These are phyloP conservation scores for Athelia sp. DNA, from an alignment of 1,284 basidiomycete species.

Conservation along the genomic window DNA sequence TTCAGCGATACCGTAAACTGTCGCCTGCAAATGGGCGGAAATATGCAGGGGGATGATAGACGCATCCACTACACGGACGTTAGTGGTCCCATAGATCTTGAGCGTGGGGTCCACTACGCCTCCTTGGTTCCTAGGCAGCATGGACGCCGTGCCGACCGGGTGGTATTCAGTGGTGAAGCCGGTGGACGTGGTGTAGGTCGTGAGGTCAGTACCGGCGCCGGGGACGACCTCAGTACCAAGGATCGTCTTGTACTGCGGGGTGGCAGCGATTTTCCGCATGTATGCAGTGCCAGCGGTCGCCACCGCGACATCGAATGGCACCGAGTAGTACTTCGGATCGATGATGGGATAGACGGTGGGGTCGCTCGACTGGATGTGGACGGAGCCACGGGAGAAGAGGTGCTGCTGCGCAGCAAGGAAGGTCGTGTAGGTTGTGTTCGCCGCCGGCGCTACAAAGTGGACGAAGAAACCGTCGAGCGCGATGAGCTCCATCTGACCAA, in stretches of 20 bases:
- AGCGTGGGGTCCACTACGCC: conserved; percentile 52
- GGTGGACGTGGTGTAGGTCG: conserved; percentile 3
- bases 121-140: conserved; percentile 42
- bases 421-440: conserved; percentile 15
- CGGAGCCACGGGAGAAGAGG: conserved; percentile 14
- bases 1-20: conserved; percentile 22
- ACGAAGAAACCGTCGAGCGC: conserved; percentile 5
- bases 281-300: conserved; percentile 33
- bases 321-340: conserved; percentile 29
- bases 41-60: conserved; percentile 12
- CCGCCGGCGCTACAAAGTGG: conserved; percentile 9
- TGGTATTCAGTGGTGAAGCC: conserved; percentile 7
- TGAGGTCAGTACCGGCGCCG: conserved; percentile 14
- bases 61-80: conserved; percentile 24
- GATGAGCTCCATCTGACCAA: conserved; percentile 6
- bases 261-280: conserved; percentile 29
- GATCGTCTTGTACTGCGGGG: conserved; percentile 15
- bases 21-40: conserved; percentile 11
- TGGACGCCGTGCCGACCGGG: conserved; percentile 30
- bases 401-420: conserved; percentile 12
- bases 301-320: conserved; percentile 24
- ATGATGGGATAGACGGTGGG: conserved; percentile 34
- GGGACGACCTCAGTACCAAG: conserved; percentile 15
- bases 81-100: conserved; percentile 46
- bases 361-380: conserved; percentile 30